Evolutionary conservation across 106 monocot genomes (phyloP), one percentile per base, ranked within the genome.

Genomic region (Dioscorea zingiberensis): DNA sequence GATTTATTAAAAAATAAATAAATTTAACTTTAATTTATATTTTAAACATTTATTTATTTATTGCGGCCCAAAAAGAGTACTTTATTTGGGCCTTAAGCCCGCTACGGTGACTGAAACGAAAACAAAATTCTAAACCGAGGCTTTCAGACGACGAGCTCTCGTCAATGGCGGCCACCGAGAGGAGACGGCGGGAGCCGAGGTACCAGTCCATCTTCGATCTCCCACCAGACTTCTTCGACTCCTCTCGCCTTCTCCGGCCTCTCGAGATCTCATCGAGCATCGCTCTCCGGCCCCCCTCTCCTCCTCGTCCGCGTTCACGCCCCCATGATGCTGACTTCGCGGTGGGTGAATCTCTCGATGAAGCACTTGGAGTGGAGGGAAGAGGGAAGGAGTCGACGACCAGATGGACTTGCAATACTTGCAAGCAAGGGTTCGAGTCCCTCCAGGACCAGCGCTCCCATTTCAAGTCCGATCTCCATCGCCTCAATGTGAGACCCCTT

Each of bases 401-500:
- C 21, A 73, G 83, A 60, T 97, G 85, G 85, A 88, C 86, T 5
- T 97, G 95, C 72, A 78, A 88, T 68, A 88, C 83, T 29, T 97
- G 95, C 75, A 70, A 64, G 63, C 69, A 65, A 0, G 88, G 88
- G 79, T 97, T 97, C 68, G 95, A 91, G 48, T 91, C 95, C 19
- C 83, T 91, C 23, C 74, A 81, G 25, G 88, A 91, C 29, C 91
- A 97, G 81, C 85, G 95, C 0, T 74, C 77, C 44, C 95, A 97
- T 69, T 97, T 97, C 81, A 91, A 86, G 62, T 95, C 87, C 58
- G 94, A 95, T 59, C 56, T 95, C 48, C 94, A 95, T 65, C 90
- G 83, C 16, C 85, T 95, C 55, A 95, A 95, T 67, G 94, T 95
- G 58, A 74, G 66, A 13, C 19, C 44, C 29, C 45, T 17, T 15